Percentiles rank a stretch among this genome's conserved stretches.
These are phyloP conservation scores for Abrus precatorius DNA, from an alignment of 306 rosid genomes.

Conservation along the genomic window DNA sequence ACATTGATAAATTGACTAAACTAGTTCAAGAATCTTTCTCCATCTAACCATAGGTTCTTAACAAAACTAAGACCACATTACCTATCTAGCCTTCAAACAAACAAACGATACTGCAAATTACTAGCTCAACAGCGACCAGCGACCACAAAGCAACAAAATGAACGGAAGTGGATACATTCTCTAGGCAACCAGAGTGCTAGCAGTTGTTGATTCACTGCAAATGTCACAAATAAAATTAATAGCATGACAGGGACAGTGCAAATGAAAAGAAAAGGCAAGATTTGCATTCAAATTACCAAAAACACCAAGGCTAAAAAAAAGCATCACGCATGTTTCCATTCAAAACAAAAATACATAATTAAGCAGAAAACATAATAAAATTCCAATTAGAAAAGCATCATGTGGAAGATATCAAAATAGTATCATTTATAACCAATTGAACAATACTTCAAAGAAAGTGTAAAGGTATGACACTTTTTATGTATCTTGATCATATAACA, in stretches of 20 bases:
- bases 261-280: neutral
- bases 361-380: neutral
- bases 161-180: neutral
- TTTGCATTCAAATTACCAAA: neutral
- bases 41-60: constrained; percentile 20
- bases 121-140: neutral
- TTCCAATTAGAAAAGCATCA: neutral
- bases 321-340: neutral
- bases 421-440: neutral
- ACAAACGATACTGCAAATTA: constrained; percentile 20
- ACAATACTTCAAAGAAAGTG: neutral
- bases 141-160: neutral
- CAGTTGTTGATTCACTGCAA: constrained; percentile 65
- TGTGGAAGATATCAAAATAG: neutral
- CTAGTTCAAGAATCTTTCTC: constrained; percentile 34
- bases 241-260: neutral
- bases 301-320: neutral
- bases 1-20: neutral
- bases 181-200: constrained; percentile 67
- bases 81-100: constrained; percentile 37
- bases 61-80: constrained; percentile 18
- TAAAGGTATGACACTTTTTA: neutral
- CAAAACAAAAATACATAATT: neutral
- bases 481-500: neutral
- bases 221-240: neutral